A percentile compares a stretch with the other conserved stretches of the same genome.
phyloP scores from a whole-genome alignment of 306 rosid species.

The Sindora glabra region DNA sequence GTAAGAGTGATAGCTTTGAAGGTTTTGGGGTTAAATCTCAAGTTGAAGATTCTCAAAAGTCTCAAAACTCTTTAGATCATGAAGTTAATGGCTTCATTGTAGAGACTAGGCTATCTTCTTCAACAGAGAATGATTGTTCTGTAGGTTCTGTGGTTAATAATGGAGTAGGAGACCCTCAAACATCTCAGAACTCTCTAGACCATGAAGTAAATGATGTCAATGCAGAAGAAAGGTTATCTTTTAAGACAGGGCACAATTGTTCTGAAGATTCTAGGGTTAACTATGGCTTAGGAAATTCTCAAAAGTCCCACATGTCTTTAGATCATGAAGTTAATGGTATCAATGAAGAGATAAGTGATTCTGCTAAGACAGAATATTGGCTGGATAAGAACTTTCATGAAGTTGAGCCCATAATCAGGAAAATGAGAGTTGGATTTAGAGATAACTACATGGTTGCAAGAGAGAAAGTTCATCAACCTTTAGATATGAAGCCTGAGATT shows the following conservation, averaged over 20 bases:
- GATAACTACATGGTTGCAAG: slow-evolving; percentile 70
- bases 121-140: no score
- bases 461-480: slow-evolving; percentile 40
- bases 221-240: no score
- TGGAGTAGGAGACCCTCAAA: no score
- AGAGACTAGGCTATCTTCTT: slow-evolving; percentile 18
- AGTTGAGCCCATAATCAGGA: slow-evolving; percentile 64
- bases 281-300: slow-evolving; percentile 18
- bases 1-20: slow-evolving; percentile 20
- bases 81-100: slow-evolving; percentile 28
- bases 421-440: slow-evolving; percentile 73
- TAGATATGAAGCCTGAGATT: slow-evolving; percentile 28
- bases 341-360: slow-evolving; percentile 7
- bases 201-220: no score
- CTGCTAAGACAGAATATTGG: slow-evolving; percentile 57
- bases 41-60: slow-evolving; percentile 23
- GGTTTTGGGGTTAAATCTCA: slow-evolving; percentile 16
- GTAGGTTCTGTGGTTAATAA: no score
- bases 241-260: no score
- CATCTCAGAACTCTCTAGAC: no score
- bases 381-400: slow-evolving; percentile 63
- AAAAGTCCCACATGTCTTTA: slow-evolving; percentile 27
- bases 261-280: slow-evolving; percentile 12
- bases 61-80: slow-evolving; percentile 21
- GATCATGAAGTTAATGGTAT: slow-evolving; percentile 28